Conservation (phyloP, 768 basidiomycete species). For the Leccinum longicurvipes region DNA sequence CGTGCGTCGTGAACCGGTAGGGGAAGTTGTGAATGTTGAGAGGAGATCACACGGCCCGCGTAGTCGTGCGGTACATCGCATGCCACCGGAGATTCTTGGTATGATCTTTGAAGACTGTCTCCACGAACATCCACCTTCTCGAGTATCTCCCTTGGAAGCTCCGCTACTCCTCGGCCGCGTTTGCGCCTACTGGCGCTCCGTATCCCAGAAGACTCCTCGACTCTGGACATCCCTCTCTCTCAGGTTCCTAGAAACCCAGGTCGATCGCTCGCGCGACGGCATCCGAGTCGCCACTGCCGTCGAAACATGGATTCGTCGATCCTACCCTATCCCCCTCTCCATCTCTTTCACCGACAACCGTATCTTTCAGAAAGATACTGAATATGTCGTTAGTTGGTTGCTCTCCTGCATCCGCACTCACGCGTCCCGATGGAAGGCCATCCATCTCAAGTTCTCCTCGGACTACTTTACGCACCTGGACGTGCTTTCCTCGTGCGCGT, state of each 20-base stretch:
- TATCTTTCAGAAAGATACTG: conserved; percentile 24
- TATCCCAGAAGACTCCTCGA: conserved; percentile 13
- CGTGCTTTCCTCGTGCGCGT: conserved; percentile 18
- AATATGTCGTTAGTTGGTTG: conserved; percentile 17
- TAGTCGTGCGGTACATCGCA: conserved; percentile 3
- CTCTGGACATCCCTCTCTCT: conserved; percentile 28
- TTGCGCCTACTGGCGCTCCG: conserved; percentile 26
- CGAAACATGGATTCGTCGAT: conserved; percentile 24
- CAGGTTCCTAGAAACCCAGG: conserved; percentile 18
- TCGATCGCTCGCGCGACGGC: conserved; percentile 20
- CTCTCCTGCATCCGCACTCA: conserved; percentile 17
- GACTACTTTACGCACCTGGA: conserved; percentile 22
- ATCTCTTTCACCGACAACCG: conserved; percentile 26
- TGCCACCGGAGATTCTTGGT: conserved; percentile 40
- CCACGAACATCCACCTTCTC: neutral
- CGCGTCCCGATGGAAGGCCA: conserved; percentile 23
- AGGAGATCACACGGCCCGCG: neutral
- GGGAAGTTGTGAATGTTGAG: neutral
- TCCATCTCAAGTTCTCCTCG: conserved; percentile 27
- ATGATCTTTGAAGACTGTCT: conserved; percentile 25
- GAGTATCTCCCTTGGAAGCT: conserved; percentile 2
- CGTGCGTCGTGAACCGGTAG: neutral
- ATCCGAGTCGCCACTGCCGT: conserved; percentile 12
- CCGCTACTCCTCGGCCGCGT: conserved; percentile 27
- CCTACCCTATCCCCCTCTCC: conserved; percentile 21